phyloP scores from a whole-genome alignment of 2,329 filamentous ascomycete genomes.

The Beauveria rudraprayagi region DNA sequence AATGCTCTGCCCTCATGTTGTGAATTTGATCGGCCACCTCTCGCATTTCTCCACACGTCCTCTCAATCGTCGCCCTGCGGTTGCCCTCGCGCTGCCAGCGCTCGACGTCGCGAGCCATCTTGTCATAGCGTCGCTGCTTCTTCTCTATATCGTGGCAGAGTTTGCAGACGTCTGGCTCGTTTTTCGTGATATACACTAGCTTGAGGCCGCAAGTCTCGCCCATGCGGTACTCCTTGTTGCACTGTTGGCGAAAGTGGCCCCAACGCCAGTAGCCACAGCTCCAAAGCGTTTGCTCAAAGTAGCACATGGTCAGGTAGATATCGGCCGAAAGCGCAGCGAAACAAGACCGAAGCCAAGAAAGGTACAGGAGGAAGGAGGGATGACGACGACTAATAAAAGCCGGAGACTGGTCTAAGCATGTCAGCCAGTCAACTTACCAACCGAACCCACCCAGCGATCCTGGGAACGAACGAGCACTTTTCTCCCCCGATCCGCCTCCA shows the following conservation, averaged over 20 bases:
- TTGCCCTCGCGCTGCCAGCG: slow-evolving; percentile 74
- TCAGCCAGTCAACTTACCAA: slow-evolving; percentile 11
- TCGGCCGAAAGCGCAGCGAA: slow-evolving; percentile 7
- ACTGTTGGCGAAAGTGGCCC: slow-evolving; percentile 88
- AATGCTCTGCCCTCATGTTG: slow-evolving; percentile 36
- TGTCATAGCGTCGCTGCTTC: slow-evolving; percentile 66
- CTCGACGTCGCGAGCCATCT: slow-evolving; percentile 65
- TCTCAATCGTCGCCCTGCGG: slow-evolving; percentile 63
- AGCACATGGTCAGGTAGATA: slow-evolving; percentile 62
- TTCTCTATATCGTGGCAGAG: slow-evolving; percentile 84
- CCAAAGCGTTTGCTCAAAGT: slow-evolving; percentile 86
- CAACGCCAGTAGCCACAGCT: slow-evolving; percentile 88
- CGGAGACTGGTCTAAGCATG: slow-evolving; percentile 7
- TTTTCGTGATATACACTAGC: slow-evolving; percentile 68
- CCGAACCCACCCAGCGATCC: slow-evolving; percentile 12
- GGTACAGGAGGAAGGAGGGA: not conserved
- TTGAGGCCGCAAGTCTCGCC: slow-evolving; percentile 95
- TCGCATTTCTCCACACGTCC: slow-evolving; percentile 60
- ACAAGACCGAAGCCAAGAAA: slow-evolving; percentile 12
- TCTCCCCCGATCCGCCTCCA: not conserved
- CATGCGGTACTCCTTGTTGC: slow-evolving; percentile 88
- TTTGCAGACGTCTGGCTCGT: slow-evolving; percentile 61
- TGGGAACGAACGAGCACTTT: slow-evolving; percentile 3
- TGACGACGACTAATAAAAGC: slow-evolving; percentile 10
- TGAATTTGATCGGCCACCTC: slow-evolving; percentile 55